Evolutionary conservation across 805 yeast genomes (phyloP).

Genomic region (Teunomyces atbi): DNA sequence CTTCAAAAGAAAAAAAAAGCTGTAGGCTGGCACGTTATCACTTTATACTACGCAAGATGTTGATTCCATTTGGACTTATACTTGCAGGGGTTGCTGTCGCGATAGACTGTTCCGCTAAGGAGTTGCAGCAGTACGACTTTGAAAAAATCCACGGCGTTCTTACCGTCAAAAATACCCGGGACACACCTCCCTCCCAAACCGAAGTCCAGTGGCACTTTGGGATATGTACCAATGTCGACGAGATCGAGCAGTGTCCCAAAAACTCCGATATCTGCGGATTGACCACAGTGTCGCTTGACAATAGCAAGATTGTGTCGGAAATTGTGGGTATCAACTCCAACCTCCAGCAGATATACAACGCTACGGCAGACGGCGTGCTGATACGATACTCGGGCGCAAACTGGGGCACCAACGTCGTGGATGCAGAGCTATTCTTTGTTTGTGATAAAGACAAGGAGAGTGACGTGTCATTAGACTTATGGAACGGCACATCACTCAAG

Average conservation of each 20-base stretch:
- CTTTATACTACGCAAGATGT: neutral
- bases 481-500: constrained; percentile 36
- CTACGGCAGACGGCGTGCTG: constrained; percentile 31
- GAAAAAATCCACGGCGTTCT: constrained; percentile 46
- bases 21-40: constrained; percentile 6
- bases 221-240: constrained; percentile 56
- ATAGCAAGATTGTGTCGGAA: constrained; percentile 52
- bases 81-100: constrained; percentile 12
- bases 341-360: constrained; percentile 28
- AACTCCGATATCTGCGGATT: constrained; percentile 80
- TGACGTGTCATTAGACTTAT: constrained; percentile 28
- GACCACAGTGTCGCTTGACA: constrained; percentile 53
- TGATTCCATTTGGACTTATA: constrained; percentile 2
- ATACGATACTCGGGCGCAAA: constrained; percentile 49
- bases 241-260: constrained; percentile 56
- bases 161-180: constrained; percentile 25
- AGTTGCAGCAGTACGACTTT: constrained; percentile 42
- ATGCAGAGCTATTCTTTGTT: constrained; percentile 45
- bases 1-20: neutral
- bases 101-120: constrained; percentile 35
- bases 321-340: constrained; percentile 56
- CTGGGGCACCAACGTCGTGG: constrained; percentile 67
- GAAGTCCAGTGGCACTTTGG: constrained; percentile 63
- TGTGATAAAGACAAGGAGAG: constrained; percentile 36
- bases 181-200: constrained; percentile 80